Evolutionary conservation across 495 filamentous ascomycete genomes (phyloP).

Genomic region (Baudoinia panamericana): DNA sequence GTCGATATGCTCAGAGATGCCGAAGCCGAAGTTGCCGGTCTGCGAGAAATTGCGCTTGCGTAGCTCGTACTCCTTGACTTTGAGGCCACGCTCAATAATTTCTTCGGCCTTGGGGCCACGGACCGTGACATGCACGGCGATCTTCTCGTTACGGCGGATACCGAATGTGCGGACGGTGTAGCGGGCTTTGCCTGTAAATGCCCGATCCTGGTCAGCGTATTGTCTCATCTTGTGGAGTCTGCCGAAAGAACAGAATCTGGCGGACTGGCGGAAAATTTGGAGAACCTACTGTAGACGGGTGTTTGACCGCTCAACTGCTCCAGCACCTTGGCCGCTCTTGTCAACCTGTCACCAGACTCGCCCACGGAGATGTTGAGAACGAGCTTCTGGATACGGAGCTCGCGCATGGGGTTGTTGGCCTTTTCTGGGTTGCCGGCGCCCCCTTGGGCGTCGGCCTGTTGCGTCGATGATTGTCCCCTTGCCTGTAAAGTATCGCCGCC

Average conservation of each 20-base stretch:
- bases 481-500: conserved; percentile 9
- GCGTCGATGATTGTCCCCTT: conserved; percentile 17
- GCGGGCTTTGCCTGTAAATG: conserved; percentile 78
- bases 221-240: no score
- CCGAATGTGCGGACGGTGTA: conserved; percentile 99
- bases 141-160: conserved; percentile 99
- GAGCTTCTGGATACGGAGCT: conserved; percentile 99
- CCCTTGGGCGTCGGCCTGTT: conserved; percentile 20
- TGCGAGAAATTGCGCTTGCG: conserved; percentile 98
- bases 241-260: no score
- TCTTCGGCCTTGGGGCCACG: conserved; percentile 99
- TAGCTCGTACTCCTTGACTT: conserved; percentile 99
- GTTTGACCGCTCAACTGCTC: conserved; percentile 99
- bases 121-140: conserved; percentile 98
- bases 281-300: conserved; percentile 91
- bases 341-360: conserved; percentile 99
- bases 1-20: conserved; percentile 99
- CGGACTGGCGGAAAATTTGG: no score
- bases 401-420: conserved; percentile 92
- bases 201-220: no score
- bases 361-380: conserved; percentile 99
- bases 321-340: conserved; percentile 98
- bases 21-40: conserved; percentile 99
- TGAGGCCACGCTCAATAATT: conserved; percentile 98
- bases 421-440: conserved; percentile 31